Base-by-base conservation (phyloP, 768 basidiomycete species). In the Lactarius vividus region DNA sequence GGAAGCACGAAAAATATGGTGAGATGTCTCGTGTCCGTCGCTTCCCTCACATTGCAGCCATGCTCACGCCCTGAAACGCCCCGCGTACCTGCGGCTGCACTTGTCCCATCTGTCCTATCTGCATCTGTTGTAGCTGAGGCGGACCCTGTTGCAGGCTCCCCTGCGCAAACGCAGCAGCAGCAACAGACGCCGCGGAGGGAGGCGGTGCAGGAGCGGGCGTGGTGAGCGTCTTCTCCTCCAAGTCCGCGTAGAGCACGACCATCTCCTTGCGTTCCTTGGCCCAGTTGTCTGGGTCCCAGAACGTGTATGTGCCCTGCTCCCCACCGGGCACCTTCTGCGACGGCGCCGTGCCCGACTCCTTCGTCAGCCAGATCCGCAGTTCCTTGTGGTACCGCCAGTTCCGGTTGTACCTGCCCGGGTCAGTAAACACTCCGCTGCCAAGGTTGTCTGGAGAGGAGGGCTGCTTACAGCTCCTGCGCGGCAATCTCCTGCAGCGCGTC, bases 321-420 rank as follows among this genome's bases (percentile, higher is more conserved):
- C 89, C 85, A 57, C 89, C 88, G 31, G 82, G 84, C 3, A 89
- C 86, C 76, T 91, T 91, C 71, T 87, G 83, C 67, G 88, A 88
- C 61, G 88, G 87, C 59, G 83, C 79, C 57, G 88, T 87, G 18
- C 89, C 88, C 40, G 84, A 87, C 74, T 96, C 93, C 72, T 95
- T 95, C 49, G 92, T 95, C 75, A 96, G 77, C 87, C 87, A 83
- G 63, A 91, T 76, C 56, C 87, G 87, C 53, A 92, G 82, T 69
- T 94, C 92, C 75, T 94, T 96, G 84, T 96, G 94, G 77, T 90
- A 96, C 65, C 95, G 83, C 94, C 95, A 97, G 75, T 94, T 94
- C 65, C 94, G 89, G 75, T 91, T 90, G 82, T 87, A 95, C 73
- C 93, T 94, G 70, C 63, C 57, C 64, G 69, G 60, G 56, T 62